Evolutionary conservation across 2,329 filamentous ascomycete species (phyloP).

Genomic region (Penicillium sp.): DNA sequence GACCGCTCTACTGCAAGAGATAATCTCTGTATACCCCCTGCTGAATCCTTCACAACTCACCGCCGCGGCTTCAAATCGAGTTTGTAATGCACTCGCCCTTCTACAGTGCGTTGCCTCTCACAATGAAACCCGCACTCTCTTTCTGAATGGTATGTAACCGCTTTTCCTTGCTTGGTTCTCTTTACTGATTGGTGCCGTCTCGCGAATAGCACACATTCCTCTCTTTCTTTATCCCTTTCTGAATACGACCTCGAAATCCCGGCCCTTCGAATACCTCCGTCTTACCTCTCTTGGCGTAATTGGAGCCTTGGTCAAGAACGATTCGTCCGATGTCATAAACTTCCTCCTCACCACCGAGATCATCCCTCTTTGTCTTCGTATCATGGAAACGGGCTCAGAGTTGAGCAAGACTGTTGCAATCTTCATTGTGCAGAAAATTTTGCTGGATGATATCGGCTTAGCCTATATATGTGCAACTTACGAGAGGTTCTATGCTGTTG

Average conservation of each 20-base stretch:
- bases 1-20: constrained; percentile 96
- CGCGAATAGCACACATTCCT: constrained; percentile 81
- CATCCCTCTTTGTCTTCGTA: constrained; percentile 93
- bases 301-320: constrained; percentile 96
- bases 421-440: constrained; percentile 98
- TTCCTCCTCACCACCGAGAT: constrained; percentile 98
- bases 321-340: constrained; percentile 98
- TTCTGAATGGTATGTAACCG: constrained; percentile 76
- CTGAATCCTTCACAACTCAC: constrained; percentile 97
- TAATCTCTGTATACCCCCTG: constrained; percentile 97
- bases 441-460: constrained; percentile 93
- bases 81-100: constrained; percentile 94
- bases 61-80: constrained; percentile 93
- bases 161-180: not conserved
- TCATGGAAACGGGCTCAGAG: constrained; percentile 99
- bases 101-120: constrained; percentile 97
- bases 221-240: constrained; percentile 97
- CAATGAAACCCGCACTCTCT: constrained; percentile 91
- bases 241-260: constrained; percentile 97
- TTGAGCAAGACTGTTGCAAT: constrained; percentile 99
- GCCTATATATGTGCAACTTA: constrained; percentile 99
- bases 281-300: constrained; percentile 96
- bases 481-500: constrained; percentile 96
- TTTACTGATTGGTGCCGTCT: not conserved
- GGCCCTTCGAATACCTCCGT: constrained; percentile 95